Percentiles rank a stretch among this genome's conserved stretches.
Evolutionary conservation across 2,329 filamentous ascomycete genomes (phyloP).

Genomic region (Ciborinia camelliae): DNA sequence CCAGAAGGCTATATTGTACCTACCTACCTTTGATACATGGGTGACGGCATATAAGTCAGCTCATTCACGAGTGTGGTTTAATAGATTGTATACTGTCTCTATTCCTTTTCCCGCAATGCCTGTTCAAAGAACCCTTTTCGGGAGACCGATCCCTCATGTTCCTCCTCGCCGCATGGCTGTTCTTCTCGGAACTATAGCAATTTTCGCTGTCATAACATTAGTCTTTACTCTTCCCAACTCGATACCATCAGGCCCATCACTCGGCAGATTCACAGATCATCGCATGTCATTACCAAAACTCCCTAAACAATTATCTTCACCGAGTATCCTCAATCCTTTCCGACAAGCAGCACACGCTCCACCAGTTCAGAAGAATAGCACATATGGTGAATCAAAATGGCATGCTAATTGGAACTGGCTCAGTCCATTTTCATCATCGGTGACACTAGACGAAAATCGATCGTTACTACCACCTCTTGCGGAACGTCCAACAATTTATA

Average conservation of each 20-base stretch:
- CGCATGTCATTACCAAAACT: conserved; percentile 50
- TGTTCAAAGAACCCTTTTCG: conserved; percentile 46
- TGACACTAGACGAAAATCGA: conserved; percentile 77
- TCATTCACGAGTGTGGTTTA: not conserved
- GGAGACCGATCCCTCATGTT: conserved; percentile 50
- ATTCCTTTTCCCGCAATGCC: conserved; percentile 41
- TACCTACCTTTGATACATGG: not conserved
- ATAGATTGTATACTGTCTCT: not conserved
- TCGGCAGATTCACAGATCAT: conserved; percentile 49
- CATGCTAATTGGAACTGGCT: conserved; percentile 88
- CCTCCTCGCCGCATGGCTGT: conserved; percentile 51
- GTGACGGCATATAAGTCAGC: conserved; percentile 6
- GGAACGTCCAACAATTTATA: conserved; percentile 75
- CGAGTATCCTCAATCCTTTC: conserved; percentile 61
- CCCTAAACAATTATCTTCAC: conserved; percentile 38
- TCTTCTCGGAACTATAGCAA: conserved; percentile 49
- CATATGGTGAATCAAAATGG: conserved; percentile 76
- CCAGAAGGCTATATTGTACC: not conserved
- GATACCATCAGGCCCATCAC: conserved; percentile 47
- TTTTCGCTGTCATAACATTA: conserved; percentile 53
- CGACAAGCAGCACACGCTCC: conserved; percentile 67
- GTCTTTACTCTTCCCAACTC: conserved; percentile 50
- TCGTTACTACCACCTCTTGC: conserved; percentile 76
- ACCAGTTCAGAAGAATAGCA: conserved; percentile 72
- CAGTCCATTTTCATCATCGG: conserved; percentile 79